A percentile compares a stretch with the other conserved stretches of the same genome.
These are phyloP conservation scores for Fusarium pseudograminearum DNA, from an alignment of 2,329 filamentous ascomycete species.

Conservation along the genomic window DNA sequence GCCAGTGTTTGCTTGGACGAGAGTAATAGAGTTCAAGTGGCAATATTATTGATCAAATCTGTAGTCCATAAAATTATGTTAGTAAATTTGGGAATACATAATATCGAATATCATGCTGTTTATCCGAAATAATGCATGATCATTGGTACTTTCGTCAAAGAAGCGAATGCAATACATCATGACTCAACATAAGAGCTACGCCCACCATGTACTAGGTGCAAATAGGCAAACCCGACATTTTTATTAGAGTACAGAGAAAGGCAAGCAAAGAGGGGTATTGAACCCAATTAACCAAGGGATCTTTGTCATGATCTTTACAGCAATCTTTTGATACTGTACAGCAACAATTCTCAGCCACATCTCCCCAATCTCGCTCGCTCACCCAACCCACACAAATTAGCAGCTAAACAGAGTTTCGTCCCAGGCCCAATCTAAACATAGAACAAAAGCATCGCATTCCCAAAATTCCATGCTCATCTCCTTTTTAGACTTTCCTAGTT, in stretches of 20 bases:
- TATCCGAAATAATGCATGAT: background rate
- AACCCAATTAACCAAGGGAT: background rate
- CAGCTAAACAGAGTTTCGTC: background rate
- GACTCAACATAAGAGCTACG: background rate
- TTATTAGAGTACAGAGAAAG: background rate
- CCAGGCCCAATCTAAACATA: slow-evolving; percentile 10
- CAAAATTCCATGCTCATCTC: slow-evolving; percentile 11
- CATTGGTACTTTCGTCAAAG: background rate
- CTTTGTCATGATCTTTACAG: background rate
- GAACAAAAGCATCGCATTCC: slow-evolving; percentile 29
- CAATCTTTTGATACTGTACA: background rate
- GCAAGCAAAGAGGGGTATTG: background rate
- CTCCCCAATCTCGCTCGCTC: background rate
- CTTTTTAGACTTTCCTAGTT: slow-evolving; percentile 34
- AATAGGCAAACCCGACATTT: no score
- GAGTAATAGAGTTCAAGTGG: background rate
- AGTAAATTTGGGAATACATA: no score
- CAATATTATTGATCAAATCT: background rate
- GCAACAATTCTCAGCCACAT: background rate
- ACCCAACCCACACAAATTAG: slow-evolving; percentile 5
- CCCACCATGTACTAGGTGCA: background rate
- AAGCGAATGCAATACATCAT: background rate
- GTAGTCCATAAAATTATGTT: no score
- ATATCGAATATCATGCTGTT: background rate
- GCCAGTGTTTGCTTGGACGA: background rate